Evolutionary conservation across 225 moss, liverwort and hornwort genomes (phyloP), one percentile per base, ranked within the genome.

Genomic region (Pseudoscleropodium purum): DNA sequence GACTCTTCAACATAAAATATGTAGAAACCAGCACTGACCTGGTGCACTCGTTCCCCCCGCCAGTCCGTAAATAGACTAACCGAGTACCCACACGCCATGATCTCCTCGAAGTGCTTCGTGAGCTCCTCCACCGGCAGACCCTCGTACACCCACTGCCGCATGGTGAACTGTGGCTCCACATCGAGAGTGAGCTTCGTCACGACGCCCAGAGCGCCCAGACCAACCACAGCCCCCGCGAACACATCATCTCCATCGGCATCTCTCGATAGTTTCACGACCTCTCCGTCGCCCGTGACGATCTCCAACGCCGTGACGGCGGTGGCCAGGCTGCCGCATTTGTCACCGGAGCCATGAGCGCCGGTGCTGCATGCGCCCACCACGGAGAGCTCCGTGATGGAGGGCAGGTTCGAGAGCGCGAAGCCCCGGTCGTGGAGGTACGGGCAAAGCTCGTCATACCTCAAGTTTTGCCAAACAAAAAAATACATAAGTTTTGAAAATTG

Each of bases 1-100:
- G 43, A 74, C 59, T 26, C 36, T 60, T 73, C 57, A 74, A 60
- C 26, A 79, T 59, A 20, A 64, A 76, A 19, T 8, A 5, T 64
- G 64, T 11, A 52, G 76, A 27, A 47, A 59, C 41, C 15, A 59
- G 81, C 27, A 69, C 87, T 68, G 19, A 88, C 88, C 82, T 88
- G 87, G 36, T 54, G 64, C 14, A 92, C 29, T n/a, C 41, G 59
- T 67, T 75, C 56, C 21, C 88, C 62, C 63, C 88, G 89, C 95
- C 93, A 95, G 37, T 92, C 79, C 5, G 93, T 95, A 84, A 93
- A 94, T 39, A 95, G 52, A 86, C 94, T 95, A 36, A 95, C 95
- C 25, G 91, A 92, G 86, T 95, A 95, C 16, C 88, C 93, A 36
- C 79, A 54, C 3, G 92, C 85, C 91, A 95, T 93, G 85, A 94